phyloP scores from a whole-genome alignment of 306 rosid species.

The Cucurbita ficifolia region DNA sequence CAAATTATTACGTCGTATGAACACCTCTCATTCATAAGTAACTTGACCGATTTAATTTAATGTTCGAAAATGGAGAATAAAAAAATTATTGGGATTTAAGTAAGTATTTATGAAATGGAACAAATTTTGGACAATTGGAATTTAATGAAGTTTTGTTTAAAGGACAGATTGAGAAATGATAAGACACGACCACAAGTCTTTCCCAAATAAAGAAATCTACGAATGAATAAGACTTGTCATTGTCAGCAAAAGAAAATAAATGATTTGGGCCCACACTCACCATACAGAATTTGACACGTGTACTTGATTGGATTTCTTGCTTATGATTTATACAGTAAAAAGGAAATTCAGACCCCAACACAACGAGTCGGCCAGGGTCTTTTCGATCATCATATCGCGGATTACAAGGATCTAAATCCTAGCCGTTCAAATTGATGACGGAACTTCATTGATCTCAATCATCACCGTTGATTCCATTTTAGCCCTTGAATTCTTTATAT shows the following conservation, averaged over 20 bases:
- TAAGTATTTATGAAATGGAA: background rate
- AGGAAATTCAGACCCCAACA: background rate
- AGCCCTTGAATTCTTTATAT: no score
- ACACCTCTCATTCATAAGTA: no score
- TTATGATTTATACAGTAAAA: background rate
- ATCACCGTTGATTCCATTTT: background rate
- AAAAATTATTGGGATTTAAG: no score
- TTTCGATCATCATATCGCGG: conserved; percentile 1
- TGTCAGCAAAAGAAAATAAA: background rate
- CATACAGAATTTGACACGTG: background rate
- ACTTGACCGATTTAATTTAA: no score
- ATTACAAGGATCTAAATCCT: background rate
- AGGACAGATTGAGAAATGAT: background rate
- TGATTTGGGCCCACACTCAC: background rate
- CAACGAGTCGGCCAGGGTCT: background rate
- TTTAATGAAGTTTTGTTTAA: background rate
- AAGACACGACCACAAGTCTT: background rate
- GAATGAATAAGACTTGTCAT: background rate
- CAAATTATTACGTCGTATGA: no score
- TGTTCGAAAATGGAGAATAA: no score
- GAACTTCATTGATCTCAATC: background rate
- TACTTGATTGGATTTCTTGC: background rate
- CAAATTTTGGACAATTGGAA: background rate
- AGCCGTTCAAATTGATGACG: background rate
- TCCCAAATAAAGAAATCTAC: background rate